phyloP scores from a whole-genome alignment of 2,329 filamentous ascomycete genomes.

The Neonectria ditissima region DNA sequence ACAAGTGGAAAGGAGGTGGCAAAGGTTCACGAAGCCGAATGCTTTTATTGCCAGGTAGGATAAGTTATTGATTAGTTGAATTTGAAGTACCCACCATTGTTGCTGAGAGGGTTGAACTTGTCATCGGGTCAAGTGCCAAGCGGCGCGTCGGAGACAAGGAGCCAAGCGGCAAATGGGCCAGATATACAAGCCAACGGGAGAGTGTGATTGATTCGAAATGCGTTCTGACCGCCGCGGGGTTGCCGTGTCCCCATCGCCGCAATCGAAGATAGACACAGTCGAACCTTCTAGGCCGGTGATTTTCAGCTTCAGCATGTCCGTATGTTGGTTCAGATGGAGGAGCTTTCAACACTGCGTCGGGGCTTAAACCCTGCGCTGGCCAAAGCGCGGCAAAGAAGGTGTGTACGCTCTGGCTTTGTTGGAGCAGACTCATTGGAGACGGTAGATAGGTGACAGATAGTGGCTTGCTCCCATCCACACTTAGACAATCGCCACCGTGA shows the following conservation, averaged over 20 bases:
- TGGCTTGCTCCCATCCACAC: too few relatives aligned
- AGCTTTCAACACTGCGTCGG: too few relatives aligned
- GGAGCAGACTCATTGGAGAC: neutral
- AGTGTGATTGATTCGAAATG: neutral
- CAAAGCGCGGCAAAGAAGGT: neutral
- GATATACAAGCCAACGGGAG: too few relatives aligned
- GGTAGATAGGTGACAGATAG: neutral
- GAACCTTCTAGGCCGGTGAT: neutral
- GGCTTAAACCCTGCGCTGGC: too few relatives aligned
- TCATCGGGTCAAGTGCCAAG: too few relatives aligned
- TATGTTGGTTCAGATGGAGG: neutral
- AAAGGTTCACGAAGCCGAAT: neutral
- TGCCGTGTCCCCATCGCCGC: neutral
- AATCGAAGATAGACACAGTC: neutral
- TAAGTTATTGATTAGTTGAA: constrained; percentile 13
- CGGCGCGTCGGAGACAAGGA: neutral
- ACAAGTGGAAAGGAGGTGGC: neutral
- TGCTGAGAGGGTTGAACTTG: neutral
- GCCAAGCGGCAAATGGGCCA: neutral
- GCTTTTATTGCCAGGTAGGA: constrained; percentile 9
- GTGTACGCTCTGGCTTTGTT: neutral
- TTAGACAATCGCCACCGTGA: neutral
- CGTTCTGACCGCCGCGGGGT: too few relatives aligned
- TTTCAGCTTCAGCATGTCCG: neutral
- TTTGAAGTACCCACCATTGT: neutral